A percentile compares a stretch with the other conserved stretches of the same genome.
phyloP scores from a whole-genome alignment of 1,139 yeast genomes.

The Sugiyamaella paludigena region DNA sequence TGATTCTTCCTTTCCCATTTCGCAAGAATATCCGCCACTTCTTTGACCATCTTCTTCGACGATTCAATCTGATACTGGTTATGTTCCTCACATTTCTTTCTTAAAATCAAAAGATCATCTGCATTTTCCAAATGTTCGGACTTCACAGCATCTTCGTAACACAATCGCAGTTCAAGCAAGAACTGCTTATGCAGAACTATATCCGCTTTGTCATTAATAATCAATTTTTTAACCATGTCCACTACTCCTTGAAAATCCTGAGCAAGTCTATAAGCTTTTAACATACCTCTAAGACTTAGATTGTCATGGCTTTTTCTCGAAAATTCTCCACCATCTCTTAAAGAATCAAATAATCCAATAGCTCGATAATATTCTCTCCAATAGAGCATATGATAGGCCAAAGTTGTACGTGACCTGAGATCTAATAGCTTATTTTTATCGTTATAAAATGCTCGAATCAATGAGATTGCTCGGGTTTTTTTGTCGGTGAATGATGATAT shows the following conservation, averaged over 20 bases:
- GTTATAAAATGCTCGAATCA: conserved; percentile 12
- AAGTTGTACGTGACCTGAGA: conserved; percentile 17
- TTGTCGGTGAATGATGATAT: conserved; percentile 2
- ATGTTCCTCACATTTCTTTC: conserved; percentile 17
- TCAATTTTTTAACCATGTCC: conserved; percentile 9
- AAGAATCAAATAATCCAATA: conserved; percentile 21
- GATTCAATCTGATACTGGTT: conserved; percentile 11
- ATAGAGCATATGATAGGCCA: conserved; percentile 23
- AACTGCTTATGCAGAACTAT: conserved; percentile 20
- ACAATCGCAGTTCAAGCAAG: conserved; percentile 19
- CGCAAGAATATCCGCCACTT: conserved; percentile 14
- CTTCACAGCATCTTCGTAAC: conserved; percentile 10
- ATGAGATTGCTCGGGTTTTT: conserved; percentile 7
- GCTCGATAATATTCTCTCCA: conserved; percentile 21
- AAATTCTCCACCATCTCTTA: conserved; percentile 21
- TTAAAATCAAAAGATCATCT: conserved; percentile 11
- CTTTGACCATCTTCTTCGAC: conserved; percentile 15
- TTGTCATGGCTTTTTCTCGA: conserved; percentile 23
- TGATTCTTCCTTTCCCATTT: conserved; percentile 3
- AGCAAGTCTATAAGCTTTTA: conserved; percentile 18
- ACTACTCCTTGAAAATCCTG: conserved; percentile 15
- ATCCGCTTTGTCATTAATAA: conserved; percentile 20
- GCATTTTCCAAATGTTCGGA: conserved; percentile 8
- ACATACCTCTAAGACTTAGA: conserved; percentile 22
- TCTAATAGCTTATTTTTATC: conserved; percentile 3